Evolutionary conservation across 2,329 filamentous ascomycete species (phyloP).

Genomic region (Nectriaceae sp.): DNA sequence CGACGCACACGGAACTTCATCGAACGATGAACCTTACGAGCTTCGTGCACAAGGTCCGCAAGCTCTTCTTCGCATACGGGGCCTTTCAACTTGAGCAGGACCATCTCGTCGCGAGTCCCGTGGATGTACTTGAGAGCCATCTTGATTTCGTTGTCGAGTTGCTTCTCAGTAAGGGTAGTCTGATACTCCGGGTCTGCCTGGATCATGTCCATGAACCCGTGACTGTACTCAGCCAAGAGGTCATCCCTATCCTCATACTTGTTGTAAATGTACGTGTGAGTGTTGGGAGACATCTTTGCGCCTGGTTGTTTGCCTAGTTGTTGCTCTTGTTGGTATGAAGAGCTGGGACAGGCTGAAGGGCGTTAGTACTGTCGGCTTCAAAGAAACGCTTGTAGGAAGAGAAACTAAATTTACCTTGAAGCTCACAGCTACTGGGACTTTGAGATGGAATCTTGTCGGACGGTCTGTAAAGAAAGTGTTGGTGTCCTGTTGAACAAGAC

Average conservation of each 20-base stretch:
- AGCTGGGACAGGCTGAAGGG: background rate
- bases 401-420: too few species aligned
- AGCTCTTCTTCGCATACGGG: background rate
- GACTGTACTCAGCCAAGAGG: background rate
- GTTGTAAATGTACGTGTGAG: too few species aligned
- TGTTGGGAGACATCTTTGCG: background rate
- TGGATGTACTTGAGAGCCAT: background rate
- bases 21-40: background rate
- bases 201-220: background rate
- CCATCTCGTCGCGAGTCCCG: constrained; percentile 2
- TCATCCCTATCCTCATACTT: background rate
- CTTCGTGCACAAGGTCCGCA: background rate
- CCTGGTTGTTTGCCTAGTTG: background rate
- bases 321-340: background rate
- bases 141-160: constrained; percentile 1
- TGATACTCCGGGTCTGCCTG: background rate
- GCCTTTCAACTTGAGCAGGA: background rate
- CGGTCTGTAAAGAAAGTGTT: too few species aligned
- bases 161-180: background rate
- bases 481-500: too few species aligned
- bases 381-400: too few species aligned
- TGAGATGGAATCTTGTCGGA: too few species aligned
- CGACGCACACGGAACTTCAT: constrained; percentile 4
- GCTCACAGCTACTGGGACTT: too few species aligned
- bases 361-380: too few species aligned